Percentiles rank a stretch among this genome's conserved stretches.
phyloP scores from a whole-genome alignment of 768 basidiomycete species.

The Tulasnella sp. region DNA sequence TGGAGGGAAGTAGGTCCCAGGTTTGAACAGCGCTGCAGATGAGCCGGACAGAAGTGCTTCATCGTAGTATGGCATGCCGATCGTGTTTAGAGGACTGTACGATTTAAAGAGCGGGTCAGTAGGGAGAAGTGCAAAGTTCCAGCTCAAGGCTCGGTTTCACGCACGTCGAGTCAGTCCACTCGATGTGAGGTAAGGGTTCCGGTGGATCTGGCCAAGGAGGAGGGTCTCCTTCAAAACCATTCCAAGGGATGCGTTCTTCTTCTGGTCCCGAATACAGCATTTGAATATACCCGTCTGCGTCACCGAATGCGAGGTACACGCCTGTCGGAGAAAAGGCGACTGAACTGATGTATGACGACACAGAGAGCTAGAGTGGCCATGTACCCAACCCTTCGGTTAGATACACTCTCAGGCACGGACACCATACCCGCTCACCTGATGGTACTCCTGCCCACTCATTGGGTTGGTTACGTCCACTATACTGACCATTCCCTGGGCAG shows the following conservation, averaged over 20 bases:
- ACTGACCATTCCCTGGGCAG: conserved; percentile 75
- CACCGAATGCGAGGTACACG: conserved; percentile 88
- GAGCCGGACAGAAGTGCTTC: conserved; percentile 62
- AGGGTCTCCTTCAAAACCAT: conserved; percentile 82
- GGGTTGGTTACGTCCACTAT: conserved; percentile 73
- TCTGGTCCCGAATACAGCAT: conserved; percentile 62
- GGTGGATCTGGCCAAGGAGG: conserved; percentile 77
- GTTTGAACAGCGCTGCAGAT: conserved; percentile 34
- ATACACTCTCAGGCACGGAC: not conserved
- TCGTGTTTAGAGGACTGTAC: conserved; percentile 70
- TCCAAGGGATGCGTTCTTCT: conserved; percentile 54
- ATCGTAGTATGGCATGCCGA: conserved; percentile 84
- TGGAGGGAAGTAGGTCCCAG: conserved; percentile 48
- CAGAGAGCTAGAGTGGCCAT: conserved; percentile 26
- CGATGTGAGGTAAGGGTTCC: conserved; percentile 56
- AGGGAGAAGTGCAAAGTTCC: not conserved
- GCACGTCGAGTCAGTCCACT: conserved; percentile 80
- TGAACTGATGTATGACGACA: conserved; percentile 66
- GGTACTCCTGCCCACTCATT: conserved; percentile 58
- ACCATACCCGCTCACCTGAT: conserved; percentile 50
- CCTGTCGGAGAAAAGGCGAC: conserved; percentile 77
- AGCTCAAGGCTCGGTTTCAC: conserved; percentile 26
- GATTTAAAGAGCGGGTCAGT: not conserved
- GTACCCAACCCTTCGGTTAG: conserved; percentile 11
- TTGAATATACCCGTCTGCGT: conserved; percentile 76